Conservation (phyloP, 148 eudicot genomes). For the Rhododendron ovatum region DNA sequence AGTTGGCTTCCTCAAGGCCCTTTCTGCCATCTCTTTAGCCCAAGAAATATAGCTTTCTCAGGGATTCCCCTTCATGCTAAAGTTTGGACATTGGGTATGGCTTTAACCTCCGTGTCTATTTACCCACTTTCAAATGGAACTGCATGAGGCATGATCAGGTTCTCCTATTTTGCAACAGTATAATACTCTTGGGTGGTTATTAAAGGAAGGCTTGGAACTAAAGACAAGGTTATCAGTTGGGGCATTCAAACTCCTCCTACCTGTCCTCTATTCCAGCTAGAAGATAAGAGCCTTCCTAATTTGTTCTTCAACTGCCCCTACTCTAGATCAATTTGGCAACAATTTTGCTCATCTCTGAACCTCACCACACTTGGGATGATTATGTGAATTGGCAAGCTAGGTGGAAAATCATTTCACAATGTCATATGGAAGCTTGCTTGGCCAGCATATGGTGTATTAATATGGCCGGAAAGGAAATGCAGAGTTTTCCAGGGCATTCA, state of each 20-base stretch:
- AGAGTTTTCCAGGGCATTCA: neutral
- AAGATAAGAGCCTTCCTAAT: neutral
- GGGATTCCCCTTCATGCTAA: neutral
- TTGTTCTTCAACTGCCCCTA: neutral
- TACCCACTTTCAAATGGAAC: neutral
- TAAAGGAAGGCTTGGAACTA: neutral
- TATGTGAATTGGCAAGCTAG: neutral
- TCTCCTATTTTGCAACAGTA: neutral
- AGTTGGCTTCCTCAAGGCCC: neutral
- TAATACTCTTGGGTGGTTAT: neutral
- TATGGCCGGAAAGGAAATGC: neutral
- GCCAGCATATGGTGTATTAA: neutral
- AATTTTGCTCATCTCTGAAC: neutral
- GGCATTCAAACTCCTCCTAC: neutral
- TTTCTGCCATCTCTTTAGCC: neutral
- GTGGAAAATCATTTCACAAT: neutral
- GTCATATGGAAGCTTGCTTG: neutral
- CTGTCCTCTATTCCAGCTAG: neutral
- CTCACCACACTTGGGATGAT: neutral
- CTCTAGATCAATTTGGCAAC: neutral
- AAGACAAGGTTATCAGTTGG: neutral
- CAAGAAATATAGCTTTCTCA: neutral
- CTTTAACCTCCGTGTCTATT: neutral
- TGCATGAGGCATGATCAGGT: neutral
- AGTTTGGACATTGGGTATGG: neutral